Base-by-base conservation (phyloP, 495 filamentous ascomycete species). In the Aspergillus hancockii region DNA sequence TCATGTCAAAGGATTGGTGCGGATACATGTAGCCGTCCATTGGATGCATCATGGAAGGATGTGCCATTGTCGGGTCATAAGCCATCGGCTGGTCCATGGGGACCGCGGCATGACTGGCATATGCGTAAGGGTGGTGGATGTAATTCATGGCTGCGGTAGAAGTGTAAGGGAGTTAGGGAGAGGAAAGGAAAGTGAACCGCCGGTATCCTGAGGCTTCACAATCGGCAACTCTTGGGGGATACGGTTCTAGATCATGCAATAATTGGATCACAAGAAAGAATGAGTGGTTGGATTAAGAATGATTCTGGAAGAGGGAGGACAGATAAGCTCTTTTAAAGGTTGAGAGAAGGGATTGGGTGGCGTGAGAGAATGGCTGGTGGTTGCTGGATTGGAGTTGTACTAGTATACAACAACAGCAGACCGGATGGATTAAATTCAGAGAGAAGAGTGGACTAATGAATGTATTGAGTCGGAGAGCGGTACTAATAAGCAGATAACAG, bases 21-120 rank as follows among this genome's bases (percentile, higher is more conserved):
- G 70, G 69, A 57, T 78, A 75, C 30, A 77, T 63, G 56, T 79
- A 80, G 28, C 72, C 75, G 46, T 80, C 77, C 51, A 77, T 74
- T 23, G 74, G 67, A 58, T 76, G 75, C 58, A 75, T 71, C 75
- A 80, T 79, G 12, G 75, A 63, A 5, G 73, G 72, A 28, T 74
- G 75, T 16, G 67, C 63, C 74, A 79, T 75, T 41, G 68, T 53
- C 14, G 73, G 73, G 45, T 78, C 76, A 47, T 71, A 77, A 49
- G 67, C 69, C 49, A 79, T 63, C 34, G 70, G 66, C 43, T 78
- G 74, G 16, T 76, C 75, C 64, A 78, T 72, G 22, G 74, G 74
- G 25, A 78, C 62, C 10, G 66, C 71, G 28, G 71, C 54, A 62
- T 76, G 75, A 58, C 68, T 62, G 22, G 67, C 52, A 57, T 74